These are phyloP conservation scores for Trichothecium sympodiale DNA, from an alignment of 2,329 filamentous ascomycete species.

Conservation along the genomic window DNA sequence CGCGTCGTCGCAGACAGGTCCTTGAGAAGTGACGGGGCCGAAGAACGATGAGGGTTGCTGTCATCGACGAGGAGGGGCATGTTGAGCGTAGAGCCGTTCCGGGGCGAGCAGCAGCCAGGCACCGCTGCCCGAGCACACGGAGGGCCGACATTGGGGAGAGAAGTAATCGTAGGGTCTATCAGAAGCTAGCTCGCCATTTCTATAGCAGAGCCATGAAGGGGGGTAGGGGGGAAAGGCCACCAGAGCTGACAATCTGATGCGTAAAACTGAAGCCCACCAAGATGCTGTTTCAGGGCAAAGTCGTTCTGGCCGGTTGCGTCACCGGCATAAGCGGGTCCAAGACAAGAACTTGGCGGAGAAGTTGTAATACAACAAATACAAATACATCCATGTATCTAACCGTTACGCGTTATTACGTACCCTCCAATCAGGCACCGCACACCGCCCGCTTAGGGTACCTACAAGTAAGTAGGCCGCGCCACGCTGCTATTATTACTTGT, in stretches of 20 bases:
- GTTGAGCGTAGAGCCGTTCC: constrained; percentile 4
- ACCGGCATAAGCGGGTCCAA: neutral
- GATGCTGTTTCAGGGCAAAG: neutral
- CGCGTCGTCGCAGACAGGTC: constrained; percentile 7
- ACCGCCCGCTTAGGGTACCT: no score
- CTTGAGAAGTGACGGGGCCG: constrained; percentile 12
- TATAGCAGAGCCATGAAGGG: no score
- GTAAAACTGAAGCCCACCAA: neutral
- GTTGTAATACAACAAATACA: no score
- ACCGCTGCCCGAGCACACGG: constrained; percentile 8
- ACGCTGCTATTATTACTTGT: no score
- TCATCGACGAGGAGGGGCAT: constrained; percentile 3
- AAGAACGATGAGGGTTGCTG: constrained; percentile 1
- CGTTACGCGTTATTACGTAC: no score
- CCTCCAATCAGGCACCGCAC: no score
- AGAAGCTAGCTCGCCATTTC: neutral
- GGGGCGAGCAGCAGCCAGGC: neutral
- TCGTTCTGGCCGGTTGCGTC: neutral
- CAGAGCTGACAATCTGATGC: no score
- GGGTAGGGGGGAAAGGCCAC: no score
- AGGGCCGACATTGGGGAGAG: constrained; percentile 10
- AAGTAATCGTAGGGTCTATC: neutral
- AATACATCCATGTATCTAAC: no score
- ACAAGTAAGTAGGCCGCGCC: no score
- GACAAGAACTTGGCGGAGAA: neutral